A percentile compares a stretch with the other conserved stretches of the same genome.
Evolutionary conservation across 2,329 filamentous ascomycete genomes (phyloP).

Genomic region (Ploettnerulaceae sp.): DNA sequence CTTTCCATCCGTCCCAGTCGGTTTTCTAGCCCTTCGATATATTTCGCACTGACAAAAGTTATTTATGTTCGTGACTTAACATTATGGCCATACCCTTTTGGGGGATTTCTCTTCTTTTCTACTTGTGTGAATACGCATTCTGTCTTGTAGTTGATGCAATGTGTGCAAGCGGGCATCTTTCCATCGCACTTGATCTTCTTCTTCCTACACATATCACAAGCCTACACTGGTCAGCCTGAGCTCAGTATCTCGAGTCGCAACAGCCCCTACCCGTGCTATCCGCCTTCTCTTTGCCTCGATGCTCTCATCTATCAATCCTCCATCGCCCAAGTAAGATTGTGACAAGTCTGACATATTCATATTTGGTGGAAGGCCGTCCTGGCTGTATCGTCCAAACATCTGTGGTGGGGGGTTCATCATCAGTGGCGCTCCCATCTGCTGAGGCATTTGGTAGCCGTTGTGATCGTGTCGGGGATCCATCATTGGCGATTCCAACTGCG

Average conservation of each 20-base stretch:
- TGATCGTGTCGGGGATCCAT: slow-evolving; percentile 35
- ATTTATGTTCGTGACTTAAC: slow-evolving; percentile 11
- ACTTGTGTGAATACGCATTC: slow-evolving; percentile 97
- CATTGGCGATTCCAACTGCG: slow-evolving; percentile 21
- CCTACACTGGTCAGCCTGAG: slow-evolving; percentile 38
- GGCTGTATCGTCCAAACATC: slow-evolving; percentile 60
- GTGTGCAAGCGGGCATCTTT: slow-evolving; percentile 88
- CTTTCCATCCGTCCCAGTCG: slow-evolving; percentile 94
- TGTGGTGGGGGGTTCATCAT: slow-evolving; percentile 64
- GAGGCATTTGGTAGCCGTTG: slow-evolving; percentile 51
- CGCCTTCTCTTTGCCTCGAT: slow-evolving; percentile 68
- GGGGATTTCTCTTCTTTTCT: slow-evolving; percentile 96
- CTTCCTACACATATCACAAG: slow-evolving; percentile 75
- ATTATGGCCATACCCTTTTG: slow-evolving; percentile 69
- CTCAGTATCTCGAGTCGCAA: slow-evolving; percentile 12
- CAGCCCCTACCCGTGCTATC: slow-evolving; percentile 54
- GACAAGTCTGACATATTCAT: slow-evolving; percentile 53
- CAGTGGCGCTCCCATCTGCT: slow-evolving; percentile 52
- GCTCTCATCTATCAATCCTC: slow-evolving; percentile 55
- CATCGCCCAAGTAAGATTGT: slow-evolving; percentile 57
- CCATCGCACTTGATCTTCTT: slow-evolving; percentile 98
- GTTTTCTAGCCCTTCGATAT: slow-evolving; percentile 95
- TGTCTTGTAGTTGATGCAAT: slow-evolving; percentile 97
- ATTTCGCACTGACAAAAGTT: slow-evolving; percentile 68
- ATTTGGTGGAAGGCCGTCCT: slow-evolving; percentile 53